phyloP scores from a whole-genome alignment of 306 rosid species.

The Rosa persica region DNA sequence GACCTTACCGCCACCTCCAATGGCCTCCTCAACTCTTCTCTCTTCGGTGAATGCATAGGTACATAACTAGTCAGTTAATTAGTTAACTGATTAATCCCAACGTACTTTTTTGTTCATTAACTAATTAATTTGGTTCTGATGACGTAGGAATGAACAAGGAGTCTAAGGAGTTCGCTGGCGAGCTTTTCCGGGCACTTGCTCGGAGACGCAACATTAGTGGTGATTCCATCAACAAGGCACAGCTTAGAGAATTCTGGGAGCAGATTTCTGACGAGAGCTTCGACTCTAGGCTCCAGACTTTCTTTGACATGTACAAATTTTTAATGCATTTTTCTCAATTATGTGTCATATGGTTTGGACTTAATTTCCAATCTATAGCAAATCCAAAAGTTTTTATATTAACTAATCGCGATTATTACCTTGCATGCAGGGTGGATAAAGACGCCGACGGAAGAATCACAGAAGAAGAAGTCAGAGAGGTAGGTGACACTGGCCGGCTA shows the following conservation, averaged over 20 bases:
- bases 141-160: conserved; percentile 58
- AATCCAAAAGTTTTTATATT: not conserved
- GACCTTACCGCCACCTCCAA: conserved; percentile 44
- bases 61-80: not conserved
- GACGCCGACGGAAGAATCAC: conserved; percentile 65
- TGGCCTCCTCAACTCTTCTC: conserved; percentile 45
- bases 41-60: conserved; percentile 65
- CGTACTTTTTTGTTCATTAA: not conserved
- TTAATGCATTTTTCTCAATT: not conserved
- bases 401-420: not conserved
- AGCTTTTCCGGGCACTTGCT: conserved; percentile 56
- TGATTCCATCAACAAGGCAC: conserved; percentile 41
- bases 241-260: conserved; percentile 53
- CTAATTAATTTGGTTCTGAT: not conserved
- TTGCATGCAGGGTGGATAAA: conserved; percentile 49
- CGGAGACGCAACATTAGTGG: conserved; percentile 38
- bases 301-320: conserved; percentile 54
- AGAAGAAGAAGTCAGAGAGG: conserved; percentile 59
- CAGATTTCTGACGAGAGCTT: conserved; percentile 57
- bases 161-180: conserved; percentile 58
- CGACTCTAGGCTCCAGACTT: conserved; percentile 56
- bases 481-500: conserved; percentile 7
- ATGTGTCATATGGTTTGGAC: not conserved
- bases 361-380: not conserved
- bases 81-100: not conserved